Base-by-base conservation (phyloP, 2,329 filamentous ascomycete genomes). In the Cephalotrichum gorgonifer region DNA sequence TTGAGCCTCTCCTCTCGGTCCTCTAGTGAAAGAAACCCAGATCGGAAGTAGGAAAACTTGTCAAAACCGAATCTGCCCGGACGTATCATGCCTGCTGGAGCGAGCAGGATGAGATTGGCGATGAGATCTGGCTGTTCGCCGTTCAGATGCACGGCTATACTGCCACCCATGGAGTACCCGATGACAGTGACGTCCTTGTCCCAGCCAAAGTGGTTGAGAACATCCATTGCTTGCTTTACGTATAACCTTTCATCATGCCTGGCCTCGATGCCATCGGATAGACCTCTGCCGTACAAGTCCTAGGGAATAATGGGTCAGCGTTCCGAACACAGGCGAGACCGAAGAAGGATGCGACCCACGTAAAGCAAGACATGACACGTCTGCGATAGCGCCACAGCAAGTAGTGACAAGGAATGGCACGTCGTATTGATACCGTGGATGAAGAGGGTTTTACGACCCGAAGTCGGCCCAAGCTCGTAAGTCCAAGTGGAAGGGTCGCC, bases 401-500 rank as follows among this genome's bases (percentile, higher is more conserved):
- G 64, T 41, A 74, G 75, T 25, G 76, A 75, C 17, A 93, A 70
- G 1, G 86, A 81, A 56, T 89, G 77, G 62, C 84, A 88, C 1
- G 87, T 85, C 0, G 86, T 94, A 52, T 83, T 88, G 60, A 94
- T 90, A 39, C 88, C 88, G 61, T 93, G 88, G 6, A 94, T 72
- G 27, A 93, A 72, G 12, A 94, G 64, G 4, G 93, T 81, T 58
- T 86, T 89, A 43, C 76, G 74, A 7, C 88, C 88, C 48, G 77
- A 64, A 44, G 80, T 74, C 1, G 86, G 85, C 1, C 88, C 88
- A 66, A 84, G 93, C 68, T 94, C 88, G 61, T 91, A 93, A 23
- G 86, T 83, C 35, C 85, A 73, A 48, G 88, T 81, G 28, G 72
- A 80, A 47, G n/a, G n/a, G n/a, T n/a, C n/a, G n/a, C 88, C 88